These are phyloP conservation scores for Torulaspora pretoriensis DNA, from an alignment of 1,139 yeast species.

Conservation along the genomic window DNA sequence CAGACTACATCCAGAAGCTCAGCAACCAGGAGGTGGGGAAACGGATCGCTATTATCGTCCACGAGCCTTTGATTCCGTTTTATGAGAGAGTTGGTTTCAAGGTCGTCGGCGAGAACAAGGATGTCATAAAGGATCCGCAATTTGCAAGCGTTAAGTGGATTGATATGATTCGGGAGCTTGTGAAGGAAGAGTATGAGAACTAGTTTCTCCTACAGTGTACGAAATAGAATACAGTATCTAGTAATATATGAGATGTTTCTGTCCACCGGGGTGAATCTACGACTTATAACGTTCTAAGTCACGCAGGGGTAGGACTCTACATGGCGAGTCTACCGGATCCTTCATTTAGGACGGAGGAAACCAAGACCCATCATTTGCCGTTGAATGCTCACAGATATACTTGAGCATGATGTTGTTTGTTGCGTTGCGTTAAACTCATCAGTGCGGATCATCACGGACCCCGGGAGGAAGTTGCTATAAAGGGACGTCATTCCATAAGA, in stretches of 20 bases:
- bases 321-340: no score
- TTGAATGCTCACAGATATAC: no score
- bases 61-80: conserved; percentile 64
- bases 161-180: conserved; percentile 37
- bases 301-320: no score
- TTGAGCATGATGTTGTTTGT: no score
- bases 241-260: no score
- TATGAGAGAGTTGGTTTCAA: conserved; percentile 75
- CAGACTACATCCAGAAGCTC: conserved; percentile 86
- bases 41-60: conserved; percentile 69
- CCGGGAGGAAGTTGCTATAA: not conserved
- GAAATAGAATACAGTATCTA: no score
- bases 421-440: no score
- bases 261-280: no score
- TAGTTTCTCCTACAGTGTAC: conserved; percentile 5
- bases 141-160: conserved; percentile 35
- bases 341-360: no score
- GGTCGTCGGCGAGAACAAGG: conserved; percentile 32
- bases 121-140: conserved; percentile 30
- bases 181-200: conserved; percentile 36
- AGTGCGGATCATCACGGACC: no score
- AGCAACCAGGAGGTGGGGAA: conserved; percentile 85
- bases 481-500: not conserved
- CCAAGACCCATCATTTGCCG: no score
- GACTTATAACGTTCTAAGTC: no score